Conservation (phyloP, 352 stramenopile species). For the Phytophthora pseudosyringae region DNA sequence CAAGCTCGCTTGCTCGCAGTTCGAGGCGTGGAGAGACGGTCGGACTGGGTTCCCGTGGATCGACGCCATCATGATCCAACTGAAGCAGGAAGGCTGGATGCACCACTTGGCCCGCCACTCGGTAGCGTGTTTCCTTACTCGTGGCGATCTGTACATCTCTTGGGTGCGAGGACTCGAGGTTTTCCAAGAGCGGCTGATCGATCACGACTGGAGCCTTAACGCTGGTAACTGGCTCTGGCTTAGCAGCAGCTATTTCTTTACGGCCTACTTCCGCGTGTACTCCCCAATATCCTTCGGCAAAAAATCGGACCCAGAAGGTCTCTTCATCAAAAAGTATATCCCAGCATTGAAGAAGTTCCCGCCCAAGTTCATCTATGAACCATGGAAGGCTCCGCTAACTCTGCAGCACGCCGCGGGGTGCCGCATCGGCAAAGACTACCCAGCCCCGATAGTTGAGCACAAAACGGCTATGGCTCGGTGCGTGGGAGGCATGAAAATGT, state of each 20-base stretch:
- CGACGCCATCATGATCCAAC: constrained; percentile 97
- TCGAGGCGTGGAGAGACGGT: constrained; percentile 94
- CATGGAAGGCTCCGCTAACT: constrained; percentile 93
- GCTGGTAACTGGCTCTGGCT: constrained; percentile 98
- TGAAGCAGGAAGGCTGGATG: constrained; percentile 91
- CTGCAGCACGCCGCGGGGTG: constrained; percentile 87
- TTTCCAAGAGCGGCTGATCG: constrained; percentile 94
- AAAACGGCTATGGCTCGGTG: constrained; percentile 88
- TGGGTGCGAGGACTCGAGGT: constrained; percentile 94
- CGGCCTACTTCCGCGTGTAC: constrained; percentile 98
- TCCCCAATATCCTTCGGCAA: constrained; percentile 93
- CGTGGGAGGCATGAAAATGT: constrained; percentile 90
- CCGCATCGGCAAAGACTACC: constrained; percentile 94
- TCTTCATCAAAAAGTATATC: constrained; percentile 94
- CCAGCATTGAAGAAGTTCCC: constrained; percentile 91
- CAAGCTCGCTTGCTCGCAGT: constrained; percentile 74
- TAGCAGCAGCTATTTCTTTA: constrained; percentile 95
- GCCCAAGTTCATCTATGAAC: constrained; percentile 97
- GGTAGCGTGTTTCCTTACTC: constrained; percentile 98
- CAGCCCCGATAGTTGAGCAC: constrained; percentile 95
- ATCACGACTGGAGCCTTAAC: constrained; percentile 98
- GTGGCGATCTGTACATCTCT: constrained; percentile 95
- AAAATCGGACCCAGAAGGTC: constrained; percentile 94
- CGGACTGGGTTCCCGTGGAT: constrained; percentile 98
- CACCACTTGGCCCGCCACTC: constrained; percentile 93